phyloP scores from a whole-genome alignment of 345 rosid genomes.

The Excoecaria agallocha region DNA sequence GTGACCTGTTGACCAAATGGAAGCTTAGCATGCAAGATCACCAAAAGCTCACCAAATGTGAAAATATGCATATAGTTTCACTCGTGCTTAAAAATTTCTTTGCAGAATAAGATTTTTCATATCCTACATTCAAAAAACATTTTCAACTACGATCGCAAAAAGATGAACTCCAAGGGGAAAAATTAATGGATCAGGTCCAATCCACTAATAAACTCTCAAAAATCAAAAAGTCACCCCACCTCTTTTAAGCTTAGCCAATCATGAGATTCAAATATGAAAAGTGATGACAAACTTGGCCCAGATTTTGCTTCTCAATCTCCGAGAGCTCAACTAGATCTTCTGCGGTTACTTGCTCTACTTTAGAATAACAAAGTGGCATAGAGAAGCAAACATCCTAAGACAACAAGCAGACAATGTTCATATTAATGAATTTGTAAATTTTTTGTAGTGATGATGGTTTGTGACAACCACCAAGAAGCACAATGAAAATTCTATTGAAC shows the following conservation, averaged over 20 bases:
- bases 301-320: slow-evolving; percentile 84
- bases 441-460: too few species aligned
- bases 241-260: slow-evolving; percentile 1
- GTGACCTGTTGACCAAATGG: too few species aligned
- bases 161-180: not conserved
- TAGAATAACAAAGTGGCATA: too few species aligned
- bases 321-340: slow-evolving; percentile 91
- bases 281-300: slow-evolving; percentile 77
- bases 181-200: not conserved
- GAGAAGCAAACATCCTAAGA: too few species aligned
- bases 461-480: too few species aligned
- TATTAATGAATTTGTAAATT: too few species aligned
- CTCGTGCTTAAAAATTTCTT: not conserved
- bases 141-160: not conserved
- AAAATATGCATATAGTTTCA: slow-evolving; percentile 47
- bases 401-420: too few species aligned
- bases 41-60: too few species aligned
- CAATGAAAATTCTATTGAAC: too few species aligned
- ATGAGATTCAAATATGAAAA: slow-evolving; percentile 15
- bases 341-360: too few species aligned
- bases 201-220: not conserved
- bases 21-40: too few species aligned
- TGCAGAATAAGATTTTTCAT: not conserved
- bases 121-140: not conserved
- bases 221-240: not conserved